Evolutionary conservation across 2,329 filamentous ascomycete genomes (phyloP).

Genomic region (Cytospora leucostoma): DNA sequence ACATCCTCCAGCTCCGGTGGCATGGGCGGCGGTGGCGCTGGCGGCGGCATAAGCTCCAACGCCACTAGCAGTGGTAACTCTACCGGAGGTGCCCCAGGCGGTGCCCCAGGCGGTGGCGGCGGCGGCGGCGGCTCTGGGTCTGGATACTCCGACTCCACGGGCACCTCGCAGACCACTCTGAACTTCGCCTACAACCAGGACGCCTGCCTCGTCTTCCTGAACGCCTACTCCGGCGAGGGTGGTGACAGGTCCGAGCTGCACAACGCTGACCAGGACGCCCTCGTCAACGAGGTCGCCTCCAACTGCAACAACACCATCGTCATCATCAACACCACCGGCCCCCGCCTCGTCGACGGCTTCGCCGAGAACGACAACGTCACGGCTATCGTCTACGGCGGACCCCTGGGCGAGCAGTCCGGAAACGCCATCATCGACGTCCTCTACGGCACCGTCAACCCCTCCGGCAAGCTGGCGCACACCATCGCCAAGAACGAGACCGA

Average conservation of each 20-base stretch:
- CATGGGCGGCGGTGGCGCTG: constrained; percentile 32
- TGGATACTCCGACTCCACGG: neutral
- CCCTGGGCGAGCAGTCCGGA: constrained; percentile 65
- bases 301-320: constrained; percentile 66
- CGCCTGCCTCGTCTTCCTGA: constrained; percentile 68
- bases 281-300: constrained; percentile 58
- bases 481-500: constrained; percentile 58
- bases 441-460: constrained; percentile 58
- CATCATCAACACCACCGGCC: constrained; percentile 64
- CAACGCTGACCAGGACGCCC: constrained; percentile 64
- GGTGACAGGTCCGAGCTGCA: constrained; percentile 62
- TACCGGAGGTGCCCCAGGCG: neutral
- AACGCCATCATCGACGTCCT: constrained; percentile 55
- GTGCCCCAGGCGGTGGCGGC: constrained; percentile 12
- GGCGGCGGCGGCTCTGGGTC: neutral
- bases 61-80: neutral
- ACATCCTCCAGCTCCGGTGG: constrained; percentile 24
- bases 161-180: neutral
- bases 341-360: constrained; percentile 57
- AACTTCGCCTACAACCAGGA: constrained; percentile 46
- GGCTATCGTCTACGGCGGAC: constrained; percentile 62
- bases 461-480: constrained; percentile 62
- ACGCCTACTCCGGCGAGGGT: constrained; percentile 72
- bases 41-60: neutral
- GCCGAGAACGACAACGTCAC: constrained; percentile 65